These are phyloP conservation scores for Phytophthora brassicae DNA, from an alignment of 352 stramenopile species.

Conservation along the genomic window DNA sequence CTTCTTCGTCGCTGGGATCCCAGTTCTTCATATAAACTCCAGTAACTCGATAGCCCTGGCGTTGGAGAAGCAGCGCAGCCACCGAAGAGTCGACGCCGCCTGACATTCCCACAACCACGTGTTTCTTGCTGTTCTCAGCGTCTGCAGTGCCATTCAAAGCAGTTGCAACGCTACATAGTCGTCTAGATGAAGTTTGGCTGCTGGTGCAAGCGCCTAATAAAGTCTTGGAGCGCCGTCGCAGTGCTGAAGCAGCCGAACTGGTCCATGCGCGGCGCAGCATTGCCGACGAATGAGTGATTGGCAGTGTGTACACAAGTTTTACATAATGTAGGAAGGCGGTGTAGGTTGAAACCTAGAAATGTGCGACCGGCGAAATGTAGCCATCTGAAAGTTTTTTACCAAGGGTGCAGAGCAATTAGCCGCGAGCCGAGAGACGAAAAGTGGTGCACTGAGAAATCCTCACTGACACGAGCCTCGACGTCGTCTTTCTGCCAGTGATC, in stretches of 20 bases:
- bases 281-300: constrained; percentile 20
- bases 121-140: constrained; percentile 39
- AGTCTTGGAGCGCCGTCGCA: constrained; percentile 8
- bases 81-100: constrained; percentile 99
- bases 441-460: constrained; percentile 63
- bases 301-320: constrained; percentile 12
- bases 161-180: constrained; percentile 2
- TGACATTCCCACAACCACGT: constrained; percentile 96
- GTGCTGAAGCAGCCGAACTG: constrained; percentile 1
- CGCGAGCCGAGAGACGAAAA: constrained; percentile 66
- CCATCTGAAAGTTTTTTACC: constrained; percentile 36
- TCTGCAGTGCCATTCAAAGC: background rate
- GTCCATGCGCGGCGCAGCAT: constrained; percentile 26
- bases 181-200: background rate
- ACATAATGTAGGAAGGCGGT: constrained; percentile 12
- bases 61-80: constrained; percentile 89
- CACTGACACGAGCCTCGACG: constrained; percentile 52
- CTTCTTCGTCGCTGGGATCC: constrained; percentile 94
- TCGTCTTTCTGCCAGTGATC: constrained; percentile 82
- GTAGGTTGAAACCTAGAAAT: constrained; percentile 6
- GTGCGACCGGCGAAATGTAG: constrained; percentile 23
- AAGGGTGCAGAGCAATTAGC: constrained; percentile 67
- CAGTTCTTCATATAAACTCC: constrained; percentile 99
- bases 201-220: background rate
- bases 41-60: constrained; percentile 91